A percentile compares a stretch with the other conserved stretches of the same genome.
Conservation (phyloP, 495 filamentous ascomycete species). For the Hypoxylon fragiforme region DNA sequence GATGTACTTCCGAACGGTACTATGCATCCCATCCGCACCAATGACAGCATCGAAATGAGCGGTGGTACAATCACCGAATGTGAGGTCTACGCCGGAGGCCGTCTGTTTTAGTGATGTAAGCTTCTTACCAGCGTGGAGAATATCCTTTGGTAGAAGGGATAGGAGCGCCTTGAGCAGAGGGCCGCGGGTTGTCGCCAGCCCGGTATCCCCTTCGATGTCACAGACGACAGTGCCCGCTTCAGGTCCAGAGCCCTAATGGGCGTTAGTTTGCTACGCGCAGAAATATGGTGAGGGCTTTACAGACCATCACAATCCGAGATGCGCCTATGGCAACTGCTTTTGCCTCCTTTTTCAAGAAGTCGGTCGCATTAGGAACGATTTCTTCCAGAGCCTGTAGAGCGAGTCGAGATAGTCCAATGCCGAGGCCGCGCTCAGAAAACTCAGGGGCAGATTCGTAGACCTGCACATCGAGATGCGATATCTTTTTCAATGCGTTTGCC, state of each 20-base stretch:
- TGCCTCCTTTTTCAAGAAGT: background rate
- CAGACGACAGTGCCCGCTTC: background rate
- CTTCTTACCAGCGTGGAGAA: background rate
- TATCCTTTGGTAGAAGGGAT: background rate
- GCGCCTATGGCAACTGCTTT: background rate
- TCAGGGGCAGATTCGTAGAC: slow-evolving; percentile 31
- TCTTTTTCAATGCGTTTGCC: slow-evolving; percentile 14
- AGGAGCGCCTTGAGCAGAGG: background rate
- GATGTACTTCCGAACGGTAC: slow-evolving; percentile 13
- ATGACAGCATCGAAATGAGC: slow-evolving; percentile 1
- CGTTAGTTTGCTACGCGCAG: background rate
- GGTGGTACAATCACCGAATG: background rate
- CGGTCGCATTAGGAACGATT: background rate
- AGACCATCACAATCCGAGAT: background rate
- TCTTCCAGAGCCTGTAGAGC: too few species aligned
- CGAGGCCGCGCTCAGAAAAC: slow-evolving; percentile 32
- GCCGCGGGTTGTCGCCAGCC: background rate
- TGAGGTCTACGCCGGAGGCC: background rate
- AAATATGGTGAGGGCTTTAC: background rate
- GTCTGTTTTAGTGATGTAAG: background rate
- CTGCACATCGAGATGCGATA: slow-evolving; percentile 22
- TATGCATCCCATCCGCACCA: slow-evolving; percentile 22
- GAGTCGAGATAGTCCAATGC: background rate
- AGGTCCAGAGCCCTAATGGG: slow-evolving; percentile 1
- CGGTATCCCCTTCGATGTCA: background rate